Conservation (phyloP, 352 stramenopile species). For the Pythium pyrilobum region DNA sequence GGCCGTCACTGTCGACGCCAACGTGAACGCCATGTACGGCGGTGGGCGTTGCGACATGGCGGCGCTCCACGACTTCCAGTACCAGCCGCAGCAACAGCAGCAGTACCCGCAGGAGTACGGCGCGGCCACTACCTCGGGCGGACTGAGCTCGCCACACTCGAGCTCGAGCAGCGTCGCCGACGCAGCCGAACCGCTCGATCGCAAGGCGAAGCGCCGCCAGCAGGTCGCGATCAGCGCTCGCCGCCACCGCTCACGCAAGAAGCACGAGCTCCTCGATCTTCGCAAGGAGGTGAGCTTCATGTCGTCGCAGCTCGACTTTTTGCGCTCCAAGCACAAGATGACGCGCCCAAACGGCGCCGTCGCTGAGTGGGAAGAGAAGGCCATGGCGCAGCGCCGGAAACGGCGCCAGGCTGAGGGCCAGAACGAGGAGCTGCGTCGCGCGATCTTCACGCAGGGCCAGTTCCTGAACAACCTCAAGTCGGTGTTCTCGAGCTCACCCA, state of each 20-base stretch:
- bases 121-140: neutral
- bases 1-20: constrained; percentile 1
- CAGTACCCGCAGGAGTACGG: neutral
- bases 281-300: constrained; percentile 37
- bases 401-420: constrained; percentile 24
- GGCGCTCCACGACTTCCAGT: constrained; percentile 2
- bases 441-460: constrained; percentile 38
- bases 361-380: constrained; percentile 36
- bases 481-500: constrained; percentile 26
- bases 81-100: neutral
- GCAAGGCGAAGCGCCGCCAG: constrained; percentile 38
- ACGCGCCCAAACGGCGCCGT: constrained; percentile 17
- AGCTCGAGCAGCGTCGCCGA: constrained; percentile 21
- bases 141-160: constrained; percentile 10
- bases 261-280: constrained; percentile 45
- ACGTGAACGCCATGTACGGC: neutral
- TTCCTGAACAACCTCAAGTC: constrained; percentile 39
- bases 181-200: constrained; percentile 26
- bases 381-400: constrained; percentile 36
- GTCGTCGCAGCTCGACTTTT: constrained; percentile 28
- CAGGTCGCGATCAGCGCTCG: constrained; percentile 45
- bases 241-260: constrained; percentile 49
- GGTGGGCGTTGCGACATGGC: neutral
- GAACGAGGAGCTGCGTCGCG: constrained; percentile 45
- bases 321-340: constrained; percentile 35